Percentiles rank a stretch among this genome's conserved stretches.
These are phyloP conservation scores for Pyracantha coccinea DNA, from an alignment of 331 rosid genomes.

Conservation along the genomic window DNA sequence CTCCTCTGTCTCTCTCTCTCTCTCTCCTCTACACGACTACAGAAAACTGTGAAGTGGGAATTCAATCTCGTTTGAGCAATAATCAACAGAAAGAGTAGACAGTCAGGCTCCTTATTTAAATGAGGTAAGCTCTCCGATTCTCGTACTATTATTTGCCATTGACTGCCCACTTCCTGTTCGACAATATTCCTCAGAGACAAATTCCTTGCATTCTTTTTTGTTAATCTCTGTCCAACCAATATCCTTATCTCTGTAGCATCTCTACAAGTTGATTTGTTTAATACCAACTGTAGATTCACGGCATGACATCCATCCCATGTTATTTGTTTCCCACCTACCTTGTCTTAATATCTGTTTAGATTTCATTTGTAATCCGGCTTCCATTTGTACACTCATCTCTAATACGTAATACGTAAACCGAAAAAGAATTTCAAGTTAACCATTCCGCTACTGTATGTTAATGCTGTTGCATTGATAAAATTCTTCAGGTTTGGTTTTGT, in stretches of 20 bases:
- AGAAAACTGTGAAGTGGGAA: too few species aligned
- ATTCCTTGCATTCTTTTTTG: not conserved
- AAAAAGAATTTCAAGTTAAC: not conserved
- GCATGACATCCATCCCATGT: not conserved
- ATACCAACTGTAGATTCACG: not conserved
- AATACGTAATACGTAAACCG: not conserved
- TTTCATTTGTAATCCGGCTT: not conserved
- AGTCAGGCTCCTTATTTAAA: too few species aligned
- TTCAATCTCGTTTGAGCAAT: too few species aligned
- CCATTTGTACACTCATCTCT: not conserved
- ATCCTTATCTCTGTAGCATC: too few species aligned
- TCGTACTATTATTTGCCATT: not conserved
- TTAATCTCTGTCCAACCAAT: not conserved
- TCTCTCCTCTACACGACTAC: too few species aligned
- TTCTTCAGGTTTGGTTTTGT: conserved; percentile 18
- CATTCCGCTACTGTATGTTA: not conserved
- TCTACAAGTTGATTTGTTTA: not conserved
- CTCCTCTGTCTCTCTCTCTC: too few species aligned
- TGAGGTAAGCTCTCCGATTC: not conserved
- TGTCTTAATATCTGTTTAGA: not conserved
- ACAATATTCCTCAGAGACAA: not conserved
- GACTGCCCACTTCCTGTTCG: not conserved
- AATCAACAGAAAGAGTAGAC: too few species aligned
- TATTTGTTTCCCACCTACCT: not conserved
- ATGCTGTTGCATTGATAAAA: not conserved